phyloP scores from a whole-genome alignment of 495 filamentous ascomycete species.

The Penicillium macrosclerotiorum region DNA sequence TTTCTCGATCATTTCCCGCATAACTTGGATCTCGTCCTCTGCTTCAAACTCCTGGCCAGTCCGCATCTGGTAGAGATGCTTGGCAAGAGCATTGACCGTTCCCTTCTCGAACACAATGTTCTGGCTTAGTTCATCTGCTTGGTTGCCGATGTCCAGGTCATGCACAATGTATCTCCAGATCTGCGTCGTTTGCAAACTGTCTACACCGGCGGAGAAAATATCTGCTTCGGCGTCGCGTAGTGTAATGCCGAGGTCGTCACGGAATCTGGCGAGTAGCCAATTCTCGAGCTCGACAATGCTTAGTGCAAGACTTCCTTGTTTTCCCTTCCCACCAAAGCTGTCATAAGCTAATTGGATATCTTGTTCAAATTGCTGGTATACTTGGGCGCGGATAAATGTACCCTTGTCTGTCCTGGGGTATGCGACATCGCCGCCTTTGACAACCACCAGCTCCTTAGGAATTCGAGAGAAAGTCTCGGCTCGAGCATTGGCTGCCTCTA shows the following conservation, averaged over 20 bases:
- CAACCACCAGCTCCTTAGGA: slow-evolving; percentile 50
- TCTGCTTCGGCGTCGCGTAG: slow-evolving; percentile 37
- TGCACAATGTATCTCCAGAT: slow-evolving; percentile 42
- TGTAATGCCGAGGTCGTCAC: slow-evolving; percentile 20
- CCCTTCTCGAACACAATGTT: slow-evolving; percentile 50
- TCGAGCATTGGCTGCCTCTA: slow-evolving; percentile 47
- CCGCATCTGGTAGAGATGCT: slow-evolving; percentile 23
- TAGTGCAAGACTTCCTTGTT: slow-evolving; percentile 17
- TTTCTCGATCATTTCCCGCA: slow-evolving; percentile 37
- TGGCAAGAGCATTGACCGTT: slow-evolving; percentile 34
- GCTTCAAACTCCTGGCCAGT: slow-evolving; percentile 20
- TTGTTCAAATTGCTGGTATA: slow-evolving; percentile 49
- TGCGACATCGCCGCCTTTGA: slow-evolving; percentile 40
- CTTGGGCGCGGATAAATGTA: slow-evolving; percentile 53
- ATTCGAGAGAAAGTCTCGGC: slow-evolving; percentile 53
- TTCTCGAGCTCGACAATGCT: slow-evolving; percentile 20
- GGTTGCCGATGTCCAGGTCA: slow-evolving; percentile 27
- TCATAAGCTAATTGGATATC: slow-evolving; percentile 49
- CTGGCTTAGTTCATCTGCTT: slow-evolving; percentile 33
- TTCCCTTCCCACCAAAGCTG: slow-evolving; percentile 21
- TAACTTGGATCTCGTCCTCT: slow-evolving; percentile 29
- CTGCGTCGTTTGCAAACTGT: slow-evolving; percentile 52
- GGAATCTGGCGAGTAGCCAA: slow-evolving; percentile 27
- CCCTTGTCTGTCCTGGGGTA: slow-evolving; percentile 57
- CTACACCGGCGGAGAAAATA: slow-evolving; percentile 54